Percentiles rank a stretch among this genome's conserved stretches.
These are phyloP conservation scores for Pouteria campechiana DNA, from an alignment of 179 eudicot species.

Conservation along the genomic window DNA sequence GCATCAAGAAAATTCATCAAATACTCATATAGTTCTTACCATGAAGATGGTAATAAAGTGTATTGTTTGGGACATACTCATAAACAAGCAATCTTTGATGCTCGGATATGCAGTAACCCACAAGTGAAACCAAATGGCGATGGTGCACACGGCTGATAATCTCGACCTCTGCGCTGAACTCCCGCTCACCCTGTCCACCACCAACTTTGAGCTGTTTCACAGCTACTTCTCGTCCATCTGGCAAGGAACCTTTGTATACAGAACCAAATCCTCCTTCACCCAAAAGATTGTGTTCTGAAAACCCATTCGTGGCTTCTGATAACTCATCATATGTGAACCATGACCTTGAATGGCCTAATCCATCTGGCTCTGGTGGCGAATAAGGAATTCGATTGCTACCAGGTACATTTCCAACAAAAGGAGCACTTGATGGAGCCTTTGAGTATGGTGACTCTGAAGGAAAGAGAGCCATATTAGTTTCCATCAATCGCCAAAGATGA, in stretches of 20 bases:
- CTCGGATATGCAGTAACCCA: conserved; percentile 74
- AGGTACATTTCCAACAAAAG: conserved; percentile 29
- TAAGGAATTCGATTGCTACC: conserved; percentile 14
- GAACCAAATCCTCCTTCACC: conserved; percentile 97
- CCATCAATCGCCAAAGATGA: background rate
- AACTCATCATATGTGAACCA: conserved; percentile 73
- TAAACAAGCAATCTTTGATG: conserved; percentile 72
- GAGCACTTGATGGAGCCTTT: conserved; percentile 26
- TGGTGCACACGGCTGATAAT: conserved; percentile 90
- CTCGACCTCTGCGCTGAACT: conserved; percentile 88
- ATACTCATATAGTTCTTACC: conserved; percentile 25
- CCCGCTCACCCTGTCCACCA: conserved; percentile 88
- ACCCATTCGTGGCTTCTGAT: conserved; percentile 63
- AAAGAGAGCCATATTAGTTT: conserved; percentile 3
- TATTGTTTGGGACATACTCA: conserved; percentile 72
- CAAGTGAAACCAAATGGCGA: conserved; percentile 85
- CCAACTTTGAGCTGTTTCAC: conserved; percentile 83
- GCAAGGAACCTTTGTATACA: conserved; percentile 66
- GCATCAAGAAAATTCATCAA: background rate
- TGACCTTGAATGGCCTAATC: conserved; percentile 53
- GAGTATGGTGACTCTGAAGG: conserved; percentile 48
- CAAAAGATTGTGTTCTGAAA: conserved; percentile 57
- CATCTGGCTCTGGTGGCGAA: conserved; percentile 45
- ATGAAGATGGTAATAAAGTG: conserved; percentile 83
- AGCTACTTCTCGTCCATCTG: conserved; percentile 76